A percentile compares a stretch with the other conserved stretches of the same genome.
Evolutionary conservation across 2,329 filamentous ascomycete genomes (phyloP).

Genomic region (Dothistroma septosporum): DNA sequence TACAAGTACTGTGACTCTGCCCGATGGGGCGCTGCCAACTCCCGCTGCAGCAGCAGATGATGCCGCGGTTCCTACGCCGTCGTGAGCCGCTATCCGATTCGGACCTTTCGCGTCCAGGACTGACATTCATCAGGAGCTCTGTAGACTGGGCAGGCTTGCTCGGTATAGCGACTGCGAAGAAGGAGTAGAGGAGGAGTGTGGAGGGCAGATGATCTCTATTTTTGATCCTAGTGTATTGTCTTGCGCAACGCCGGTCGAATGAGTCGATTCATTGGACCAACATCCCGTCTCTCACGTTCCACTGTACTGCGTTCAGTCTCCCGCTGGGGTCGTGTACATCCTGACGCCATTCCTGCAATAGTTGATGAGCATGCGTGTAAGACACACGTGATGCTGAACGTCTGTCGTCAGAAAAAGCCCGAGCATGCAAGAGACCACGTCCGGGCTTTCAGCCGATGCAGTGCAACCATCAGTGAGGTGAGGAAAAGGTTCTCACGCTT

Average conservation of each 20-base stretch:
- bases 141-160: slow-evolving; percentile 15
- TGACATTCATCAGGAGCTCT: slow-evolving; percentile 8
- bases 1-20: slow-evolving; percentile 21
- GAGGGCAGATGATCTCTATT: background rate
- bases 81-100: slow-evolving; percentile 8
- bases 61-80: slow-evolving; percentile 8
- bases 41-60: slow-evolving; percentile 4
- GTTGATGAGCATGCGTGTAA: too few species aligned
- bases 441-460: background rate
- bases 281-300: background rate
- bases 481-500: background rate
- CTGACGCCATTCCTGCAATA: too few species aligned
- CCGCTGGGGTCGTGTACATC: background rate
- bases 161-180: slow-evolving; percentile 4
- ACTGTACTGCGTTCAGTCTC: background rate
- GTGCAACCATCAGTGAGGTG: background rate
- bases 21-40: slow-evolving; percentile 1
- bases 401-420: too few species aligned
- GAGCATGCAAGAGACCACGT: background rate
- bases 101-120: background rate
- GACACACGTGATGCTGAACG: too few species aligned
- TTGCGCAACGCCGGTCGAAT: background rate
- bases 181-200: background rate
- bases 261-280: background rate
- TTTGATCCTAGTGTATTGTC: background rate